Evolutionary conservation across 192 early-diverging fungal genomes (phyloP), one percentile per base, ranked within the genome.

Genomic region (Phlyctochytrium bullatum): DNA sequence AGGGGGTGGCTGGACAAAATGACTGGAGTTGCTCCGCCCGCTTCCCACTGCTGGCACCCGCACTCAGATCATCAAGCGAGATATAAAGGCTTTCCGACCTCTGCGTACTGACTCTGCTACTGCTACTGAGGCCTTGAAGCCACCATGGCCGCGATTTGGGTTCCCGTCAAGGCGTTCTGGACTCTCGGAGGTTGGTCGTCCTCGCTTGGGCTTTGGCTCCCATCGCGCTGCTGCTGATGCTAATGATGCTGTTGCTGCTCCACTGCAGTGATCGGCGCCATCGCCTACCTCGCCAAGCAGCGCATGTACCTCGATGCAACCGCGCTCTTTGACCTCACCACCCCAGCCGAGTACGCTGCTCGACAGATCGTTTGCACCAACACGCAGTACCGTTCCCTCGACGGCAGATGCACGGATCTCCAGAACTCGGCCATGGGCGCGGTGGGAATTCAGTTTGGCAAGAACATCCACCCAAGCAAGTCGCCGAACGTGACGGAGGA

Each of bases 121-220:
- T n/a, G n/a, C n/a, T n/a, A n/a, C n/a, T n/a, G n/a, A n/a, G n/a
- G n/a, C n/a, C n/a, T n/a, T n/a, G 40, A 47, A 47, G 6, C 20
- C 40, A 47, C 40, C 6, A 47, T 47, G 40, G 40, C 40, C n/a
- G n/a, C n/a, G n/a, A n/a, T n/a, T 47, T 47, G 40, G 40, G 40
- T 47, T 47, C 40, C 40, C 6, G 40, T 47, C 40, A 20, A 6
- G 40, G 20, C 6, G 20, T 47, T 6, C 10, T 47, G 40, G 40
- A 14, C 40, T 47, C 40, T 47, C 20, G 40, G 40, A 47, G 40
- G 40, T 47, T 6, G 20, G 40, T 47, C 10, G 40, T 20, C 6
- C 6, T 47, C n/a, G n/a, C n/a, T n/a, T n/a, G n/a, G 40, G 20
- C 20, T 6, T 47, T 20, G 20, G 6, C 6, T 47, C 10, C 40